Percentiles rank a stretch among this genome's conserved stretches.
Conservation (phyloP, 164 flowering plant species). For the Kalanchoe fedtschenkoi region DNA sequence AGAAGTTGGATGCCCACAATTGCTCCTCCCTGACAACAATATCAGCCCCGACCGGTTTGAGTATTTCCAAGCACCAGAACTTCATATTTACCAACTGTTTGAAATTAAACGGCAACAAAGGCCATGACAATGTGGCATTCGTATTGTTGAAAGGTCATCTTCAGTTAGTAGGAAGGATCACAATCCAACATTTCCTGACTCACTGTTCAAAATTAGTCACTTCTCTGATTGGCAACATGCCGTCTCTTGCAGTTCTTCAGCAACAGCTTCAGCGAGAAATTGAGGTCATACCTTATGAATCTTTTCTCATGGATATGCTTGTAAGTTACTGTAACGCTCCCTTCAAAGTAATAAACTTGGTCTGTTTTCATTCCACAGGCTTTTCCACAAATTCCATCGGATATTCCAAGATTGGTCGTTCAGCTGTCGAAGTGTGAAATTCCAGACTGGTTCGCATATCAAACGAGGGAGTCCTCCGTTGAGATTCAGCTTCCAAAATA, state of each 20-base stretch:
- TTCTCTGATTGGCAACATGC: not conserved
- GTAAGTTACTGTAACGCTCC: too few species aligned
- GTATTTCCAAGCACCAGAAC: not conserved
- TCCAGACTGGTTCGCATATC: not conserved
- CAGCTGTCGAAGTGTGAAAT: not conserved
- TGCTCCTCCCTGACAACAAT: slow-evolving; percentile 4
- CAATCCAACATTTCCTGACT: not conserved
- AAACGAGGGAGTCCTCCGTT: not conserved
- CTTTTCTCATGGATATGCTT: not conserved
- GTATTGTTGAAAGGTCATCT: slow-evolving; percentile 5
- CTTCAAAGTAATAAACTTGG: not conserved
- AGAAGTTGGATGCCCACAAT: not conserved
- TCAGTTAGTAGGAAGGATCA: not conserved
- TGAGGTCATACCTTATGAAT: not conserved
- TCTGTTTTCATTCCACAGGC: not conserved
- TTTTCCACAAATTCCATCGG: slow-evolving; percentile 1
- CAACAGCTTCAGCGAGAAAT: not conserved
- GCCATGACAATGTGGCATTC: slow-evolving; percentile 6
- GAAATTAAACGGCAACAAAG: not conserved
- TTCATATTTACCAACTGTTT: not conserved
- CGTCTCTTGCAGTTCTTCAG: not conserved
- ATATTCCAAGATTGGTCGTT: not conserved
- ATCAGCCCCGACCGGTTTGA: not conserved
- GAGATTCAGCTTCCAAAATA: slow-evolving; percentile 5
- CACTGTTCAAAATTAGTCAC: not conserved